A percentile compares a stretch with the other conserved stretches of the same genome.
Conservation (phyloP, 2,329 filamentous ascomycete genomes). For the Pseudocercospora pini-densiflorae region DNA sequence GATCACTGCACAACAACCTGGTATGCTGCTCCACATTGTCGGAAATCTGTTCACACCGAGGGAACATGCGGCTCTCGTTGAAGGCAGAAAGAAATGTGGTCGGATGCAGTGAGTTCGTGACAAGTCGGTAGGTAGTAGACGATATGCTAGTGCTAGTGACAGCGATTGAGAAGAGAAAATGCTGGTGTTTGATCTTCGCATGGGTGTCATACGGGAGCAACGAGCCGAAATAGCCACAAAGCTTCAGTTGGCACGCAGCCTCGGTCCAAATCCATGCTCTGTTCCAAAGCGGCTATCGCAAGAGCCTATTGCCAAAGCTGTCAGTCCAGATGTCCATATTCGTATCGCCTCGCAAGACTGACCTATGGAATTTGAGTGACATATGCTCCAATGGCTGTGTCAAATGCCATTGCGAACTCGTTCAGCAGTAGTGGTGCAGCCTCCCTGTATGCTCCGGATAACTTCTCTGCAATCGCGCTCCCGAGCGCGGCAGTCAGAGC, state of each 20-base stretch:
- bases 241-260: not conserved
- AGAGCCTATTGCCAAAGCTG: not conserved
- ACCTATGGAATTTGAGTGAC: not conserved
- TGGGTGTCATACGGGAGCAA: not conserved
- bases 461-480: conserved; percentile 3
- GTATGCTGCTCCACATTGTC: not conserved
- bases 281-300: not conserved
- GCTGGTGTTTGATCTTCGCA: not conserved
- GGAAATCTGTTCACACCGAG: not conserved
- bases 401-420: conserved; percentile 7
- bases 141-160: not conserved
- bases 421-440: conserved; percentile 11
- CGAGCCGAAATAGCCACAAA: not conserved
- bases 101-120: not conserved
- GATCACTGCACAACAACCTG: not conserved
- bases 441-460: conserved; percentile 3
- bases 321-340: not conserved
- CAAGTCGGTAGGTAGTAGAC: not conserved
- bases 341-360: not conserved
- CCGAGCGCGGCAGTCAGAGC: conserved; percentile 11
- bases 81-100: not conserved
- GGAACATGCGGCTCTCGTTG: not conserved
- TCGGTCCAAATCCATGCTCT: not conserved
- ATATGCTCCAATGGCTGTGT: conserved; percentile 11
- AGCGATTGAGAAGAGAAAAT: not conserved